Percentiles rank a stretch among this genome's conserved stretches.
Conservation (phyloP, 176 grass and related monocot genomes). For the Aegilops sharonensis region DNA sequence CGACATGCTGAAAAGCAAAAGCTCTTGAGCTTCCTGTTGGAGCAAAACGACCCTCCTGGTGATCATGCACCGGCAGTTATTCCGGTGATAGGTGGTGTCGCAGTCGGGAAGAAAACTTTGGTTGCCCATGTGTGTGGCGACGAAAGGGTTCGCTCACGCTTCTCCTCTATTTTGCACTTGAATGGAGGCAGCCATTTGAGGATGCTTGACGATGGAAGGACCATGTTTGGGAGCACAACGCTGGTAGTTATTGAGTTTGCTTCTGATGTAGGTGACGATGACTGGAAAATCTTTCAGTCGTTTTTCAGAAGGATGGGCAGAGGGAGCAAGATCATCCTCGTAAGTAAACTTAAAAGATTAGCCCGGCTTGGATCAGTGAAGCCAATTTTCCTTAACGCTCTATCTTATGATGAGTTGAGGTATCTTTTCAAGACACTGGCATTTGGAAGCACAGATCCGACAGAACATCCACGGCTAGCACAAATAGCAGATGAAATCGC, state of each 20-base stretch:
- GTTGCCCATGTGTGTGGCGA: neutral
- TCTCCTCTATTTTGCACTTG: neutral
- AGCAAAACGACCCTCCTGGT: neutral
- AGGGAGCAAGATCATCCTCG: neutral
- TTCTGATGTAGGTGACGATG: neutral
- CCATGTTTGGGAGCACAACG: neutral
- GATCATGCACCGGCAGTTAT: neutral
- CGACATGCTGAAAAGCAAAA: neutral
- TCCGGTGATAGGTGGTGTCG: neutral
- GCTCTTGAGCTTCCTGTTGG: neutral
- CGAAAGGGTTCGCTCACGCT: neutral
- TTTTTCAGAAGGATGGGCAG: neutral
- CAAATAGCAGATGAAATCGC: too few species aligned
- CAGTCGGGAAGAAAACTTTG: neutral
- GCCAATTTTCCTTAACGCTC: neutral
- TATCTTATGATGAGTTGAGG: too few species aligned
- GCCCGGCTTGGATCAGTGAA: neutral
- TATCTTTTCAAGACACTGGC: too few species aligned
- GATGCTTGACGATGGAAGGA: neutral
- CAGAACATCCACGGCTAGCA: too few species aligned
- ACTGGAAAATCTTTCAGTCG: neutral
- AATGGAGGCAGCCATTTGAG: neutral
- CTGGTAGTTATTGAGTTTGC: neutral
- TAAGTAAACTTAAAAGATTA: neutral
- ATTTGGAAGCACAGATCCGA: too few species aligned